Conservation (phyloP, 371 early-diverging fungal genomes). For the Mortierella sp. region DNA sequence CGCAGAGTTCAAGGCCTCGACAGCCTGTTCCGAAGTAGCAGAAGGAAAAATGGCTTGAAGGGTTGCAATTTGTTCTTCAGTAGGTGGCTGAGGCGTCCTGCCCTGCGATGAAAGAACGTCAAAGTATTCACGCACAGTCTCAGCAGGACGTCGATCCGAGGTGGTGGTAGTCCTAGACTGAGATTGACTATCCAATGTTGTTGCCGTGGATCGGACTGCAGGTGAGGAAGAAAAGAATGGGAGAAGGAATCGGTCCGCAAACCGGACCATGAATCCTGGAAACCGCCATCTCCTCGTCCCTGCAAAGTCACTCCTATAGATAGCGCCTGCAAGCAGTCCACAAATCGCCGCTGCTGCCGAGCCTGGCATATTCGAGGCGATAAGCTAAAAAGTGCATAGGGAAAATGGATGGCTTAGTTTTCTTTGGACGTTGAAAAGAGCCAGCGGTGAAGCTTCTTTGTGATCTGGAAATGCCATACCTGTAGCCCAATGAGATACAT, state of each 20-base stretch:
- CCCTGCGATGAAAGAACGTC: conserved; percentile 62
- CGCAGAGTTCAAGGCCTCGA: conserved; percentile 62
- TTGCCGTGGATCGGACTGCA: conserved; percentile 60
- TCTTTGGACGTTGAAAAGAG: background rate
- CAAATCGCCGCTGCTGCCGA: conserved; percentile 65
- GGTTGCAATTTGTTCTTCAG: conserved; percentile 60
- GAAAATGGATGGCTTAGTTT: background rate
- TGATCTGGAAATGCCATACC: conserved; percentile 50
- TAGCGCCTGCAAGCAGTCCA: conserved; percentile 69
- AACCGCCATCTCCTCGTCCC: conserved; percentile 75
- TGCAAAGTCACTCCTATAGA: conserved; percentile 68
- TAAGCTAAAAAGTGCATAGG: conserved; percentile 47
- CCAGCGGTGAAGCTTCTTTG: background rate
- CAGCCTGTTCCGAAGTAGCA: conserved; percentile 64
- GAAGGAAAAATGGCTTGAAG: conserved; percentile 68
- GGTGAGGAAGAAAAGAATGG: conserved; percentile 60
- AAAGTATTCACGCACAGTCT: conserved; percentile 55
- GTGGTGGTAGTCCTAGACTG: conserved; percentile 25
- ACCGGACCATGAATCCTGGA: conserved; percentile 50
- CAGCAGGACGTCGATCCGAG: background rate
- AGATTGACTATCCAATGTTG: conserved; percentile 54
- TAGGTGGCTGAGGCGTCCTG: conserved; percentile 56
- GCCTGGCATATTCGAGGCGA: conserved; percentile 63
- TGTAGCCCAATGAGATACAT: conserved; percentile 69
- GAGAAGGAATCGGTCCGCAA: conserved; percentile 53